Evolutionary conservation across 2,329 filamentous ascomycete genomes (phyloP).

Genomic region (Didymosphaeria variabile): DNA sequence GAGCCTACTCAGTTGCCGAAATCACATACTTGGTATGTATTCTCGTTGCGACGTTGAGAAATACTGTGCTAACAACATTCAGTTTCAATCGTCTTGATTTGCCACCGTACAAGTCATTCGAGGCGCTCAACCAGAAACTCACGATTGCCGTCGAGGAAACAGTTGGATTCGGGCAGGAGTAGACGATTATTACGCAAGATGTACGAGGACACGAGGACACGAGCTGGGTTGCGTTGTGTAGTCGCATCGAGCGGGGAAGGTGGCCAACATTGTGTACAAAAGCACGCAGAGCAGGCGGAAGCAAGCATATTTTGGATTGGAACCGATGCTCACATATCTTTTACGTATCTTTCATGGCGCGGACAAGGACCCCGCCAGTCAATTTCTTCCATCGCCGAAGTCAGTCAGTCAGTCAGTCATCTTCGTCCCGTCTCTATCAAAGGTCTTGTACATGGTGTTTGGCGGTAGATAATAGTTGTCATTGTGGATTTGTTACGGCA

Average conservation of each 20-base stretch:
- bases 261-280: no score
- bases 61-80: slow-evolving; percentile 29
- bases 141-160: slow-evolving; percentile 98
- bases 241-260: background rate
- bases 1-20: slow-evolving; percentile 92
- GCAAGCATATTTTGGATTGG: no score
- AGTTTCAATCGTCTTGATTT: slow-evolving; percentile 98
- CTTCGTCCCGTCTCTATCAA: no score
- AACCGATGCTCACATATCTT: no score
- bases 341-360: no score
- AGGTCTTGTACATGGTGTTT: no score
- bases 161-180: slow-evolving; percentile 98
- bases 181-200: slow-evolving; percentile 16
- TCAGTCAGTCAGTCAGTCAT: no score
- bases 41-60: background rate
- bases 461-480: no score
- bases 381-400: no score
- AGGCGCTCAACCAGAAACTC: slow-evolving; percentile 86
- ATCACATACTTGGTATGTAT: slow-evolving; percentile 93
- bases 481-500: no score
- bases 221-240: background rate
- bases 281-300: no score
- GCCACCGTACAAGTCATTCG: slow-evolving; percentile 89
- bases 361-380: no score
- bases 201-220: background rate